These are phyloP conservation scores for Trichoderma atrobrunneum DNA, from an alignment of 2,329 filamentous ascomycete species.

Conservation along the genomic window DNA sequence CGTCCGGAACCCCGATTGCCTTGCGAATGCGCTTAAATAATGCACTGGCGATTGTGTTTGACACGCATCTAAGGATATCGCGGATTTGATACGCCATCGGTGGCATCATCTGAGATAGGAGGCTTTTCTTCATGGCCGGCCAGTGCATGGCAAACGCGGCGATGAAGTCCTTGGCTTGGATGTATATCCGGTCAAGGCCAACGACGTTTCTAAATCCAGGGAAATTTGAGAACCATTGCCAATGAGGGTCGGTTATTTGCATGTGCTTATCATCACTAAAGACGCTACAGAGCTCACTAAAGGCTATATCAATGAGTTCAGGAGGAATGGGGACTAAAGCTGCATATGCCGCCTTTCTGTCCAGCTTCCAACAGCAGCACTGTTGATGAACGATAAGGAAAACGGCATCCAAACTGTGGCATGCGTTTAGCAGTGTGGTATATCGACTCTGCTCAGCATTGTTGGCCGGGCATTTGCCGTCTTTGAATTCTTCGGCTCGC, in stretches of 20 bases:
- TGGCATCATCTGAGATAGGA: slow-evolving; percentile 28
- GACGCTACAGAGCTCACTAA: slow-evolving; percentile 23
- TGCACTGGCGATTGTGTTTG: slow-evolving; percentile 26
- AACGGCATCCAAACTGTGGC: slow-evolving; percentile 53
- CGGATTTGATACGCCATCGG: slow-evolving; percentile 29
- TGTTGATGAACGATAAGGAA: slow-evolving; percentile 66
- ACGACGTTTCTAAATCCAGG: slow-evolving; percentile 19
- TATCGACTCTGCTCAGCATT: slow-evolving; percentile 46
- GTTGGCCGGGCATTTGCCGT: not conserved
- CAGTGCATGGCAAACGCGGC: slow-evolving; percentile 25
- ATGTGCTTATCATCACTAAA: slow-evolving; percentile 28
- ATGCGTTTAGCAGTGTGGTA: slow-evolving; percentile 56
- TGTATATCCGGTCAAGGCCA: not conserved
- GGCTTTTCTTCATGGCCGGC: slow-evolving; percentile 19
- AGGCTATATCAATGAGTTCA: slow-evolving; percentile 24
- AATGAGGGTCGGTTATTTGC: slow-evolving; percentile 24
- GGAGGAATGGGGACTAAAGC: slow-evolving; percentile 21
- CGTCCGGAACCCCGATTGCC: slow-evolving; percentile 26
- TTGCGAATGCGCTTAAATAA: slow-evolving; percentile 33
- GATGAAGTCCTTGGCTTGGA: slow-evolving; percentile 28
- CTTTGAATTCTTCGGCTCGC: not conserved
- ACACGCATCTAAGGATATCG: slow-evolving; percentile 27
- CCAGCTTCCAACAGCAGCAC: slow-evolving; percentile 55
- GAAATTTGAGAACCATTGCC: slow-evolving; percentile 32
- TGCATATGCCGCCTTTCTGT: slow-evolving; percentile 35